Evolutionary conservation across 805 yeast genomes (phyloP).

Genomic region (Aciculoconidium aculeatum): DNA sequence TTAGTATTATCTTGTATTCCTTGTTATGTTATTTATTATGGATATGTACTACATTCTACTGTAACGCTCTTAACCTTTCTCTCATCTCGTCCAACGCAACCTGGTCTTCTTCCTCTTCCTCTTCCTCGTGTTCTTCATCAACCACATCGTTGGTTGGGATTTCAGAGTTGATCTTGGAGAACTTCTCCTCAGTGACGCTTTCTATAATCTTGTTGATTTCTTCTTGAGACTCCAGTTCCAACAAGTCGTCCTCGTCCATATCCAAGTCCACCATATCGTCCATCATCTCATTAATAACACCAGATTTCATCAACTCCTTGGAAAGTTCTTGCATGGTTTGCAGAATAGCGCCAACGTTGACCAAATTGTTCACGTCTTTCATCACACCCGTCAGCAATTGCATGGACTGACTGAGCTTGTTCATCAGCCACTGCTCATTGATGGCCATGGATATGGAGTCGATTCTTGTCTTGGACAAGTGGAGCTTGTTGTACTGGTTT

Average conservation of each 20-base stretch:
- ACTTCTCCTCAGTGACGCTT: slow-evolving; percentile 34
- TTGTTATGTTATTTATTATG: no score
- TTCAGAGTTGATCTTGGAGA: slow-evolving; percentile 28
- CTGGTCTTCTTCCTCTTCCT: slow-evolving; percentile 59
- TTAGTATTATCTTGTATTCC: no score
- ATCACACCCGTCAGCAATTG: slow-evolving; percentile 71
- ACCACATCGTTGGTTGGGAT: slow-evolving; percentile 23
- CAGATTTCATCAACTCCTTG: slow-evolving; percentile 79
- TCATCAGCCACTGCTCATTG: slow-evolving; percentile 85
- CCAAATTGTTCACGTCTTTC: slow-evolving; percentile 80
- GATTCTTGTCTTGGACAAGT: slow-evolving; percentile 77
- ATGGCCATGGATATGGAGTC: slow-evolving; percentile 84
- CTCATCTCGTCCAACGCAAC: slow-evolving; percentile 81
- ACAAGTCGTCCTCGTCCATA: slow-evolving; percentile 48
- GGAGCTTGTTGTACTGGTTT: slow-evolving; percentile 68
- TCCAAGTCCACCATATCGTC: slow-evolving; percentile 76
- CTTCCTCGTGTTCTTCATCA: slow-evolving; percentile 13
- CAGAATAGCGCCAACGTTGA: slow-evolving; percentile 71
- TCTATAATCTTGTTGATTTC: slow-evolving; percentile 56
- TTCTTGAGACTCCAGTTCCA: slow-evolving; percentile 60
- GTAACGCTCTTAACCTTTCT: slow-evolving; percentile 80
- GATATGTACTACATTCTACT: slow-evolving; percentile 27
- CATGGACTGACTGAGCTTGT: slow-evolving; percentile 77
- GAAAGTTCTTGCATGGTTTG: slow-evolving; percentile 82
- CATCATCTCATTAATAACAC: slow-evolving; percentile 91